phyloP scores from a whole-genome alignment of 305 asterid species.

The Caryopteris hybrid region DNA sequence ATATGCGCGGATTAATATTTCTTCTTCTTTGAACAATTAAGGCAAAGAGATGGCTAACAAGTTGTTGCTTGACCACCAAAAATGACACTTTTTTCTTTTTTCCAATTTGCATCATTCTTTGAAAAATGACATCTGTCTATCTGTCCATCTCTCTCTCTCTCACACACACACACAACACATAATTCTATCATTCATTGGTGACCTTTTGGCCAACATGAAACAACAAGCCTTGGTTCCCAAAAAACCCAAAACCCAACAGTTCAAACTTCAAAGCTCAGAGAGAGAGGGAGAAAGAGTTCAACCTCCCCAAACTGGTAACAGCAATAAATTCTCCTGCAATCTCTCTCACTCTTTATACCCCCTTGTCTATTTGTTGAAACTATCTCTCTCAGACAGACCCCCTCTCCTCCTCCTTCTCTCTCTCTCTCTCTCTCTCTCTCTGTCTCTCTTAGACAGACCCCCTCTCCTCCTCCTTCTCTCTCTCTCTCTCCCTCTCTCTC shows the following conservation, averaged over 20 bases:
- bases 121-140: neutral
- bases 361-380: neutral
- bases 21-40: neutral
- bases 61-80: neutral
- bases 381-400: too few species aligned
- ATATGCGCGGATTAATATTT: too few species aligned
- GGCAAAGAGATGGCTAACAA: neutral
- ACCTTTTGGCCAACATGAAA: neutral
- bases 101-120: neutral
- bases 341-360: constrained; percentile 2
- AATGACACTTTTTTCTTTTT: neutral
- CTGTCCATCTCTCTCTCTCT: neutral
- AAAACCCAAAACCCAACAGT: constrained; percentile 1
- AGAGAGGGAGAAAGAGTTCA: neutral
- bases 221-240: constrained; percentile 13
- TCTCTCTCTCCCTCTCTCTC: too few species aligned
- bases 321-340: constrained; percentile 16
- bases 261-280: neutral
- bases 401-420: neutral
- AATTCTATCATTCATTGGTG: constrained; percentile 9
- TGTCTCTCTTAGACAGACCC: neutral
- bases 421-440: neutral
- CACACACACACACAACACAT: neutral
- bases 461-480: neutral
- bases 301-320: constrained; percentile 17